Evolutionary conservation across 257 asterid species (phyloP), one percentile per base, ranked within the genome.

Genomic region (Jacaranda mimosifolia): DNA sequence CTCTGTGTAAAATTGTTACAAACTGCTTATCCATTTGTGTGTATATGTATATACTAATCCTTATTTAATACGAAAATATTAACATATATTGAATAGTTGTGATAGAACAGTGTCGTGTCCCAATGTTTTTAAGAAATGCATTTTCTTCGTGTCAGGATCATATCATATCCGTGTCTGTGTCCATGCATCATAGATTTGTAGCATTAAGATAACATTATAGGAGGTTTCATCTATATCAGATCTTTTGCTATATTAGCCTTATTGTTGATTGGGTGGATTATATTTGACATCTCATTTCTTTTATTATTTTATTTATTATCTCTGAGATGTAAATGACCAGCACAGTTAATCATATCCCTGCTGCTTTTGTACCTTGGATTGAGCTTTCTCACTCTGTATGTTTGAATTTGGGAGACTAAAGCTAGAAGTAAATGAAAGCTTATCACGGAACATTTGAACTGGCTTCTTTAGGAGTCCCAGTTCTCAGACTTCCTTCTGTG

Each of bases 151-250:
- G 32, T 26, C 32, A 26, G 32, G 32, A 26, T 26, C 32, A 26
- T 26, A 26, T 26, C 32, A 26, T 26, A 26, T 26, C 32, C 72
- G 3, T 7, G 9, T 67, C 3, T 9, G 9, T 64, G 21, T 14
- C 4, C 42, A 19, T 10, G 11, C 68, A 32, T 38, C 42, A 15
- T 2, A 13, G 15, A 0, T 14, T 43, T 21, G 3, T 57, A 18
- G 62, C 68, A 66, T 58, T 56, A 68, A 38, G 21, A 66, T 68
- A 14, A 77, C 39, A 45, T 26, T 38, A 19, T 46, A 17, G 9
- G 48, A 32, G 46, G 18, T 40, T 35, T 66, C 2, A 32, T 56
- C 10, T 71, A 21, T 72, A 5, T 45, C 46, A 45, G 14, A n/a
- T 6, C 9, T 51, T 11, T 39, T 38, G 13, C 32, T 13, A 7